Evolutionary conservation across 805 yeast species (phyloP), one percentile per base, ranked within the genome.

Genomic region (Middelhovenomyces tepae): DNA sequence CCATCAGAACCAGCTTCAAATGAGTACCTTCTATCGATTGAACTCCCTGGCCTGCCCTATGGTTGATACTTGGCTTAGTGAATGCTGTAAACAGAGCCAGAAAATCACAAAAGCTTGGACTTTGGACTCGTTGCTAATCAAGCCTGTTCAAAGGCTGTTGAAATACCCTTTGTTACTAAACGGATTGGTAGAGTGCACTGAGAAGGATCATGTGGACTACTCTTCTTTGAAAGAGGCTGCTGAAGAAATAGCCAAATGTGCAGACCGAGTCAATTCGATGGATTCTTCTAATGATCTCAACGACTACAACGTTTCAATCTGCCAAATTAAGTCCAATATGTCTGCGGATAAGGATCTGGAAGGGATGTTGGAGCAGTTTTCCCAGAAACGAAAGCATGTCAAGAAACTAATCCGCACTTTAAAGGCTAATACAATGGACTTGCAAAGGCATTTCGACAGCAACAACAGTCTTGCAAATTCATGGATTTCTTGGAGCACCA

Each of bases 181-280:
- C 15, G 41, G 56, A n/a, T 30, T 61, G n/a, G 39, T 57, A 6
- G 47, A 51, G 6, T 34, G 28, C 32, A 56, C 60, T 2, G 41
- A 49, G 1, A 38, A 56, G n/a, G 46, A 54, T 14, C 67, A 67
- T 52, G 67, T 71, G 3, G 74, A 67, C 42, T 76, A 71, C 48
- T 69, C 5, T 3, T 32, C 37, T 9, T 24, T 56, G 4, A 31
- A 38, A 10, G 35, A 35, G 8, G 58, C 59, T 14, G 13, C 30
- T 5, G 30, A 25, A 4, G 21, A 31, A 31, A 33, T 44, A 29
- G 38, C 40, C 23, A 28, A 18, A 4, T 38, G 43, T 23, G 46
- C 46, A 3, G 47, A 46, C 16, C 35, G 47, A 11, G 46, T 48
- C 37, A 48, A 48, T 23, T 27, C 37, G 14, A 38, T 31, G 14